phyloP scores from a whole-genome alignment of 73 alveolate genomes.

The Strombidium stylifer region DNA sequence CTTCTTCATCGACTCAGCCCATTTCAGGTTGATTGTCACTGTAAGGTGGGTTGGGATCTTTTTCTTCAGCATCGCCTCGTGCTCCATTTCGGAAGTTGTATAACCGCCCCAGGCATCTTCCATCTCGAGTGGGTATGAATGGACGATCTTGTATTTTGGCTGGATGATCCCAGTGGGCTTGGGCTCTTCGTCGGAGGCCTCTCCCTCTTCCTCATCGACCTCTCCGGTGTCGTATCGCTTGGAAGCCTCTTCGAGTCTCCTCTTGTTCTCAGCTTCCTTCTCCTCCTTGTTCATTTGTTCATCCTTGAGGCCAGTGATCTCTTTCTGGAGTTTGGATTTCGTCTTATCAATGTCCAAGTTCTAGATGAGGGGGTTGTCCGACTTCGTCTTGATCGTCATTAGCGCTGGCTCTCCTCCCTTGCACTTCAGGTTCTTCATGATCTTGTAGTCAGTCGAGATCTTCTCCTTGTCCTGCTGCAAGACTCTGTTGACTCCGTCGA shows the following conservation, averaged over 20 bases:
- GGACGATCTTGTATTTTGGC: conserved; percentile 78
- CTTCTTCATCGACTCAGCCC: conserved; percentile 70
- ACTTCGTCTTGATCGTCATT: conserved; percentile 59
- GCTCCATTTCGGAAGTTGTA: conserved; percentile 33
- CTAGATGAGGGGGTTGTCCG: conserved; percentile 65
- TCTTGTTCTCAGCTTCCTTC: conserved; percentile 9
- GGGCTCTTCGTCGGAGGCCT: conserved; percentile 55
- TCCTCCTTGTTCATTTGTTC: conserved; percentile 38
- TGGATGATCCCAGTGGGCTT: conserved; percentile 54
- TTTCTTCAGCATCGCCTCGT: conserved; percentile 25
- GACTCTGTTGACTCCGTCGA: conserved; percentile 82
- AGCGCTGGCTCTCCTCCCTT: conserved; percentile 92
- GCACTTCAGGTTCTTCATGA: conserved; percentile 90
- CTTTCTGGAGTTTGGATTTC: conserved; percentile 78
- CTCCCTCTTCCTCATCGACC: conserved; percentile 63
- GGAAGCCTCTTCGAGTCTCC: conserved; percentile 31
- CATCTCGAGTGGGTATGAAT: conserved; percentile 80
- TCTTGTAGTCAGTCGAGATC: conserved; percentile 87
- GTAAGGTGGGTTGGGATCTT: conserved; percentile 49
- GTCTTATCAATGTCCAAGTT: conserved; percentile 54
- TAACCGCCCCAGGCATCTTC: conserved; percentile 39
- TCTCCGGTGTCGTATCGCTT: too few relatives aligned
- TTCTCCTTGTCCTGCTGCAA: conserved; percentile 89
- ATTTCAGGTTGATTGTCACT: conserved; percentile 64
- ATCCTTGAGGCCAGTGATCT: conserved; percentile 23